A percentile compares a stretch with the other conserved stretches of the same genome.
Conservation (phyloP, 768 basidiomycete genomes). For the Mycena amicta region DNA sequence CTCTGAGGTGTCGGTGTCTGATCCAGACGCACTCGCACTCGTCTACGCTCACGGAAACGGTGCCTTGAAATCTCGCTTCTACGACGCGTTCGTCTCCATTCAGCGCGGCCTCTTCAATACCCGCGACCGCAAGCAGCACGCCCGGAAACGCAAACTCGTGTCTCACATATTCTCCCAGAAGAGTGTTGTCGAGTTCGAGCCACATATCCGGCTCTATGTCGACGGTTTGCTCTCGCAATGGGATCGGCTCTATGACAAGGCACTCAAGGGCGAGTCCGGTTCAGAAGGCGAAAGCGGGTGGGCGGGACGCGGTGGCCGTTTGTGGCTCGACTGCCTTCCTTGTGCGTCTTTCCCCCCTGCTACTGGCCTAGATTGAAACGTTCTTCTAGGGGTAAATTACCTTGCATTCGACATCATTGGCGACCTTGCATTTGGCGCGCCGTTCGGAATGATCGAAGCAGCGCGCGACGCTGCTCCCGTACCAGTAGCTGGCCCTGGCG, state of each 20-base stretch:
- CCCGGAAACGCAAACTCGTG: conserved; percentile 90
- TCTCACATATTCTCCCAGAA: conserved; percentile 86
- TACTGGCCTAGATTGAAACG: neutral
- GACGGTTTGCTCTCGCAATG: conserved; percentile 66
- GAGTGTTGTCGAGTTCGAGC: conserved; percentile 84
- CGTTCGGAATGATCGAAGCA: conserved; percentile 85
- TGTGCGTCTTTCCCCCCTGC: conserved; percentile 47
- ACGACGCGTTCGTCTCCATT: conserved; percentile 79
- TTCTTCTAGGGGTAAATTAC: conserved; percentile 50
- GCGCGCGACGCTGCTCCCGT: conserved; percentile 75
- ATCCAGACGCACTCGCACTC: conserved; percentile 73
- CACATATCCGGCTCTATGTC: conserved; percentile 68
- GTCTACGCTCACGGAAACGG: conserved; percentile 86
- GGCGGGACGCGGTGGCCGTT: conserved; percentile 59
- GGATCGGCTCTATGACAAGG: conserved; percentile 66
- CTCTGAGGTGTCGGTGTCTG: conserved; percentile 75
- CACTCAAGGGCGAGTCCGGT: conserved; percentile 58
- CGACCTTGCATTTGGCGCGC: conserved; percentile 84
- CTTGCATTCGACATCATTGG: conserved; percentile 75
- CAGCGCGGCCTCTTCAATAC: conserved; percentile 77
- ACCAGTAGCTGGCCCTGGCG: conserved; percentile 55
- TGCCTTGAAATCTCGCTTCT: conserved; percentile 78
- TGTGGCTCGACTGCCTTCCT: conserved; percentile 77
- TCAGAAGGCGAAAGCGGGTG: conserved; percentile 67
- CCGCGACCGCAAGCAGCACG: conserved; percentile 74